phyloP scores from a whole-genome alignment of 2,329 filamentous ascomycete genomes.

The Capronia americana region DNA sequence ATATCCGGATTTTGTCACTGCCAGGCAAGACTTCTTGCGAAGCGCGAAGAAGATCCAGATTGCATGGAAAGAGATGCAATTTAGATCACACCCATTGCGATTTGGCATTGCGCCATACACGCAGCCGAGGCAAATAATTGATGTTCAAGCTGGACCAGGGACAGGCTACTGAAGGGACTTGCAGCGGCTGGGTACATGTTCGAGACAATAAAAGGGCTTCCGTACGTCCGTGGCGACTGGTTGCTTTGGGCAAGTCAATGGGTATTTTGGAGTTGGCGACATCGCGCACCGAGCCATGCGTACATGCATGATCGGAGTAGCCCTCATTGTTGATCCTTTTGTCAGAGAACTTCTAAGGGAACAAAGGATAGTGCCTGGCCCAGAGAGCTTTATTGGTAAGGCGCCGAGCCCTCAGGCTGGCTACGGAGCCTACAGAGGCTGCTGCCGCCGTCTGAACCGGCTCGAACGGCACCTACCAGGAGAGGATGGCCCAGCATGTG shows the following conservation, averaged over 20 bases:
- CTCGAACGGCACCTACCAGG: too few relatives aligned
- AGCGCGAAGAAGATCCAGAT: not conserved
- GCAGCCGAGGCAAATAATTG: not conserved
- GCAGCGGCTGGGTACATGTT: not conserved
- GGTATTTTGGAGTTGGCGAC: too few relatives aligned
- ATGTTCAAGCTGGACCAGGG: not conserved
- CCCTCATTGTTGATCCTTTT: too few relatives aligned
- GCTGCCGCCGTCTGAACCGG: too few relatives aligned
- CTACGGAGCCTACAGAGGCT: too few relatives aligned
- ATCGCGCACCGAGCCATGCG: too few relatives aligned
- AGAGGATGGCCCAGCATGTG: too few relatives aligned
- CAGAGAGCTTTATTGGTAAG: too few relatives aligned
- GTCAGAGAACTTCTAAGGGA: too few relatives aligned
- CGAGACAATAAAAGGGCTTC: not conserved
- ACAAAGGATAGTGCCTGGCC: too few relatives aligned
- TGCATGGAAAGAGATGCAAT: not conserved
- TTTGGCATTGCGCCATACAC: not conserved
- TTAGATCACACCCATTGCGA: not conserved
- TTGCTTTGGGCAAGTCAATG: not conserved
- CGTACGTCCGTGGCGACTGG: not conserved
- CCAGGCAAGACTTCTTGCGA: not conserved
- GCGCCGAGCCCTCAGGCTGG: too few relatives aligned
- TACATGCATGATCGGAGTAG: too few relatives aligned
- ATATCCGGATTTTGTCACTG: not conserved
- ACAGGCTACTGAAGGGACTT: not conserved